Base-by-base conservation (phyloP, 1,139 yeast species). In the Magnusiomyces sp. region DNA sequence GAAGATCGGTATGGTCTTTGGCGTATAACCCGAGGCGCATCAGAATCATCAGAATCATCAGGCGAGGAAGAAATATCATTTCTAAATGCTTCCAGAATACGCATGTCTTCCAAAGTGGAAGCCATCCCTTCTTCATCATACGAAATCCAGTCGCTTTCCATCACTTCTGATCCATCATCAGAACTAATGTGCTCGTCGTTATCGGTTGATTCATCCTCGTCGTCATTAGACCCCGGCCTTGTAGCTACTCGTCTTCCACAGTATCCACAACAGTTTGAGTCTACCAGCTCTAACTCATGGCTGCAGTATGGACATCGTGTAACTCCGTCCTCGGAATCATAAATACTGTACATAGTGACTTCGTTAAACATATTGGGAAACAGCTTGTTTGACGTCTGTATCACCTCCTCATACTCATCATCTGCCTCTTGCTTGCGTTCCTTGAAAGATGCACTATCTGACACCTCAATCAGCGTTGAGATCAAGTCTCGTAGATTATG, bases 1-100 rank as follows among this genome's bases (percentile, higher is more conserved):
- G n/a, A n/a, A n/a, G n/a, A n/a, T n/a, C n/a, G 99, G 99, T 90
- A 86, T 65, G 95, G 95, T 0, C 76, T 89, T 41, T 80, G n/a
- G n/a, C n/a, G n/a, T n/a, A n/a, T n/a, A n/a, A n/a, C n/a, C n/a
- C n/a, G n/a, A n/a, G n/a, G n/a, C n/a, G n/a, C n/a, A n/a, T n/a
- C n/a, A n/a, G n/a, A n/a, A n/a, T n/a, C n/a, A n/a, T n/a, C n/a
- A n/a, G n/a, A n/a, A n/a, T n/a, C n/a, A n/a, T n/a, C n/a, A n/a
- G n/a, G n/a, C n/a, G n/a, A n/a, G n/a, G n/a, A n/a, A n/a, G n/a
- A n/a, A n/a, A n/a, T n/a, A n/a, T n/a, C n/a, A n/a, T n/a, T n/a
- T n/a, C n/a, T n/a, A n/a, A n/a, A n/a, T n/a, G n/a, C n/a, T n/a
- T n/a, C n/a, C n/a, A n/a, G n/a, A n/a, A n/a, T n/a, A n/a, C n/a